Base-by-base conservation (phyloP, 345 rosid genomes). In the Corymbia maculata region DNA sequence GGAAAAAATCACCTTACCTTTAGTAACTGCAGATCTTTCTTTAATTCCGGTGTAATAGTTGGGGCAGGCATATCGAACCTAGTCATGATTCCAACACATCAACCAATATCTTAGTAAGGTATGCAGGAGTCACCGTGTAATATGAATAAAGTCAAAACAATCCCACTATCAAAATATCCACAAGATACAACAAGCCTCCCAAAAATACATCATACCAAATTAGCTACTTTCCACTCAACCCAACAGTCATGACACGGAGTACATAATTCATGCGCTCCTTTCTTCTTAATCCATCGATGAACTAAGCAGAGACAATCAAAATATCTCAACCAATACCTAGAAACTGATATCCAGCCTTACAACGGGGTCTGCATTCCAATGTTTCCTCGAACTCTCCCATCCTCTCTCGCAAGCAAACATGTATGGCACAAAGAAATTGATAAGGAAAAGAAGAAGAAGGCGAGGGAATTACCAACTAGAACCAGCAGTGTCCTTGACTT, bases 31-130 rank as follows among this genome's bases (percentile, higher is more conserved):
- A 98, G 97, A 92, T 98, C 98, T 86, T 91, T 97, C 91, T 95
- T 98, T 93, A 98, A 90, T 90, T 98, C 98, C 0, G 96, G 97
- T 28, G 99, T 98, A 59, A 97, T 88, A 42, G 95, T 95, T 4
- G 96, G 95, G 28, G 99, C 99, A 19, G 99, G 96, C 99, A 97
- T 96, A 90, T 95, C 97, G 91, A 98, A 97, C 99, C 99, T 98
- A 90, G 32, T 79, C 75, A 89, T 36, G 13, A 89, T 59, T 26
- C 64, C 68, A 87, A 32, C 24, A 86, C 55, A 68, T 52, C 32
- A 28, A 21, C 28, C n/a, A 52, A 52, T 26, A 88, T 47, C 79
- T 52, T 84, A 84, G 32, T 22, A 32, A 52, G 17, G 61, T 47
- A 52, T 26, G 47, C 45, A 51, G 3, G 47, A 13, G 86, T 50